These are phyloP conservation scores for Mycosphaerella sp. DNA, from an alignment of 2,329 filamentous ascomycete species.

Conservation along the genomic window DNA sequence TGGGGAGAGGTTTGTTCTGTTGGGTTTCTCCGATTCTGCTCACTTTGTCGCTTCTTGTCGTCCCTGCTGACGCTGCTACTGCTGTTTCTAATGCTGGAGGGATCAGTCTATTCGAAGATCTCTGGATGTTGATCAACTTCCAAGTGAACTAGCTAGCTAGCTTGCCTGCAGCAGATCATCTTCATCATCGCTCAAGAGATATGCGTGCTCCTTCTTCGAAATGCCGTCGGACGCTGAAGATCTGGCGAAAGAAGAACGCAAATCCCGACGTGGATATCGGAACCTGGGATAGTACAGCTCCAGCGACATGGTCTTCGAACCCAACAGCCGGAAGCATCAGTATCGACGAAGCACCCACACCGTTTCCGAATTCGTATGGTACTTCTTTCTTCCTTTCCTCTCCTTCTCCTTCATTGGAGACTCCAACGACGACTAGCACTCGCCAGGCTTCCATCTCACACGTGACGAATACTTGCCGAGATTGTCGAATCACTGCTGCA, in stretches of 20 bases:
- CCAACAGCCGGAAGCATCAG: conserved; percentile 5
- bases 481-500: neutral
- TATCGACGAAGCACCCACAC: conserved; percentile 4
- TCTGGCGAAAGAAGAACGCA: neutral
- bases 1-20: too few species aligned
- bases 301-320: conserved; percentile 3
- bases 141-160: too few species aligned
- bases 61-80: too few species aligned
- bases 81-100: too few species aligned
- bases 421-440: neutral
- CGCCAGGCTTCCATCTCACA: neutral
- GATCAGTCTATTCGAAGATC: too few species aligned
- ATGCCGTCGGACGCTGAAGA: neutral
- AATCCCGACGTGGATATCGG: neutral
- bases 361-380: neutral
- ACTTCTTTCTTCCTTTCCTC: too few species aligned
- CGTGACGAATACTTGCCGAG: neutral
- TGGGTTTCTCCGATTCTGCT: too few species aligned
- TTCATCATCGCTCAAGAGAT: neutral
- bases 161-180: neutral
- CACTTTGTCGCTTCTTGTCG: too few species aligned
- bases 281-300: conserved; percentile 5
- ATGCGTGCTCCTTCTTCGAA: neutral
- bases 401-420: too few species aligned
- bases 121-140: too few species aligned